Percentiles rank a stretch among this genome's conserved stretches.
Evolutionary conservation across 1,284 basidiomycete species (phyloP).

Genomic region (Apiotrichum laibachii): DNA sequence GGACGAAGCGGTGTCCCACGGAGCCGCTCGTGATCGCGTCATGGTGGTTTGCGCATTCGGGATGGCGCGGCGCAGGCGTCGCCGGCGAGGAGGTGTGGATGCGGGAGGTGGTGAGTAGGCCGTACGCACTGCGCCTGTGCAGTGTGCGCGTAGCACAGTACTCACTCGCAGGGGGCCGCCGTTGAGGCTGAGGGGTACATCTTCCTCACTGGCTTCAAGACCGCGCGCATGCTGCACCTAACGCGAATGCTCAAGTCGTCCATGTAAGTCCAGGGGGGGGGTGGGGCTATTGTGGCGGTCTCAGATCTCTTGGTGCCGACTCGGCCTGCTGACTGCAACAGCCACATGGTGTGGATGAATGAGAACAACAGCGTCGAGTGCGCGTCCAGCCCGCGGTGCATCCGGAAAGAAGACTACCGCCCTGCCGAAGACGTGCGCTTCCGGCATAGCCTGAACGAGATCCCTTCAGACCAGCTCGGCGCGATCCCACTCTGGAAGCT

Average conservation of each 20-base stretch:
- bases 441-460: not conserved
- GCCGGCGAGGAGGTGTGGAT: slow-evolving; percentile 10
- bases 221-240: slow-evolving; percentile 3
- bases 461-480: not conserved
- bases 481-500: slow-evolving; percentile 6
- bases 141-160: too few relatives aligned
- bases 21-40: not conserved
- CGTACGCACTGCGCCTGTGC: too few relatives aligned
- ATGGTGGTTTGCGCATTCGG: not conserved
- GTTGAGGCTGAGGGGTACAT: slow-evolving; percentile 1
- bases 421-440: not conserved
- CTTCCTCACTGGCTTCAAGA: not conserved
- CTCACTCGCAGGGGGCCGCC: not conserved
- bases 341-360: slow-evolving; percentile 13
- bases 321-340: not conserved
- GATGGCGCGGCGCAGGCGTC: not conserved
- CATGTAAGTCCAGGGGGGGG: slow-evolving; percentile 7
- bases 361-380: slow-evolving; percentile 10
- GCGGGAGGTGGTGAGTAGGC: not conserved
- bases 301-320: not conserved
- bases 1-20: not conserved
- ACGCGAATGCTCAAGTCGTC: not conserved
- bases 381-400: slow-evolving; percentile 11
- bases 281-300: not conserved
- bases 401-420: slow-evolving; percentile 2